Evolutionary conservation across 2,329 filamentous ascomycete genomes (phyloP).

Genomic region (Xylaria sp.): DNA sequence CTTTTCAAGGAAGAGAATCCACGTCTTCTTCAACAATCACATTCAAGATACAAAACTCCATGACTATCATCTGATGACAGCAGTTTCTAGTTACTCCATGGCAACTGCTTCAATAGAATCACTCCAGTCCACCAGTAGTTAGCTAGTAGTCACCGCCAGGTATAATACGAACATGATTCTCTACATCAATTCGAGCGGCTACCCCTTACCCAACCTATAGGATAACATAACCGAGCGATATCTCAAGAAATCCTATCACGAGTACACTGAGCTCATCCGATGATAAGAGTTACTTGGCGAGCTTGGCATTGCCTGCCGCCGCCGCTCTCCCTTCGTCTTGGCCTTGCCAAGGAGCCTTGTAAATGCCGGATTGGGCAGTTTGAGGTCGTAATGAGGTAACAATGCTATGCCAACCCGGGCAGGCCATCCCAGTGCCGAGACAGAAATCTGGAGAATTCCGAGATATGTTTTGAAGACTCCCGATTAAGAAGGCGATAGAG

Average conservation of each 20-base stretch:
- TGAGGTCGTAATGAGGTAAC: constrained; percentile 18
- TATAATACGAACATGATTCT: background rate
- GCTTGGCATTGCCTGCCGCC: constrained; percentile 23
- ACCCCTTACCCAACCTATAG: background rate
- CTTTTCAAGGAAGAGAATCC: background rate
- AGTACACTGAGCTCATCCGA: background rate
- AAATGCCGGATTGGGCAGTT: constrained; percentile 28
- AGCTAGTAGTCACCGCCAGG: background rate
- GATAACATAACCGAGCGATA: background rate
- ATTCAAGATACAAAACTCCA: background rate
- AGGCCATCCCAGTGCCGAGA: constrained; percentile 33
- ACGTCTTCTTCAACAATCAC: background rate
- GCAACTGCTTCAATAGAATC: background rate
- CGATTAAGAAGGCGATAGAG: constrained; percentile 36
- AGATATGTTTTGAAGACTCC: constrained; percentile 10
- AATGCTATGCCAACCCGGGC: constrained; percentile 37
- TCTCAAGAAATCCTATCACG: background rate
- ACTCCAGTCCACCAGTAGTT: background rate
- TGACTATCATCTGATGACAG: background rate
- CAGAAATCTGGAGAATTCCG: background rate
- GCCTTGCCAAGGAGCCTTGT: constrained; percentile 22
- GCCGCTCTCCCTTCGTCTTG: background rate
- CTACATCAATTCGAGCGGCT: background rate
- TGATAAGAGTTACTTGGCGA: constrained; percentile 38
- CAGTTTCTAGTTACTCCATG: background rate